Percentiles rank a stretch among this genome's conserved stretches.
phyloP scores from a whole-genome alignment of 1,139 yeast species.

The Hanseniaspora uvarum region DNA sequence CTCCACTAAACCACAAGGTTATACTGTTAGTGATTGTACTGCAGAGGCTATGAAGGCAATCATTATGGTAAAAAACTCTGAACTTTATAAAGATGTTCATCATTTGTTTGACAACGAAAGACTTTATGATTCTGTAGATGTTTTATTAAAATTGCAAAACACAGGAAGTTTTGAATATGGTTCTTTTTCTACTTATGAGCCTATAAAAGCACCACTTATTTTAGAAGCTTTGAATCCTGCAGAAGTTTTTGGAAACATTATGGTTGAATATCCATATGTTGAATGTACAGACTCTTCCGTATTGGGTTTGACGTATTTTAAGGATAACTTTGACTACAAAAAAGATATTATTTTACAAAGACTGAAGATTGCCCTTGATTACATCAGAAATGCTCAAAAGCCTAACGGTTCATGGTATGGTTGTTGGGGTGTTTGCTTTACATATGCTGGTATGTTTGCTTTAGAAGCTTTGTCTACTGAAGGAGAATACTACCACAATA shows the following conservation, averaged over 20 bases:
- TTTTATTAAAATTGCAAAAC: conserved; percentile 61
- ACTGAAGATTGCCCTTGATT: conserved; percentile 61
- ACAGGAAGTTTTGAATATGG: conserved; percentile 75
- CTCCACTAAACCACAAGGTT: conserved; percentile 91
- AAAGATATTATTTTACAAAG: conserved; percentile 54
- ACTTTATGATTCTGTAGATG: conserved; percentile 62
- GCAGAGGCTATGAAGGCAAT: conserved; percentile 94
- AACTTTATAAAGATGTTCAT: conserved; percentile 40
- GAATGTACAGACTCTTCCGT: conserved; percentile 97
- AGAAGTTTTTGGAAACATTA: conserved; percentile 92
- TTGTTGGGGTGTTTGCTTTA: conserved; percentile 94
- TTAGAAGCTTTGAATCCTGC: conserved; percentile 83
- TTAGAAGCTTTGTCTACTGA: conserved; percentile 76
- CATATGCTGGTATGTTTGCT: conserved; percentile 98
- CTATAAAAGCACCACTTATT: conserved; percentile 68
- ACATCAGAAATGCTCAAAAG: conserved; percentile 57
- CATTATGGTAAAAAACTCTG: conserved; percentile 72
- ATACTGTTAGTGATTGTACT: conserved; percentile 92
- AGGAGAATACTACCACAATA: conserved; percentile 52
- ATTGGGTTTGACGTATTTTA: conserved; percentile 73
- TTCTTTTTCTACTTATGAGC: conserved; percentile 86
- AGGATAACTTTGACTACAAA: conserved; percentile 54
- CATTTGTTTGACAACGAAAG: conserved; percentile 44
- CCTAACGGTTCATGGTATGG: conserved; percentile 97
- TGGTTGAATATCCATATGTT: conserved; percentile 97